Conservation (phyloP, 1,284 basidiomycete species). For the Rhodofomes roseus region DNA sequence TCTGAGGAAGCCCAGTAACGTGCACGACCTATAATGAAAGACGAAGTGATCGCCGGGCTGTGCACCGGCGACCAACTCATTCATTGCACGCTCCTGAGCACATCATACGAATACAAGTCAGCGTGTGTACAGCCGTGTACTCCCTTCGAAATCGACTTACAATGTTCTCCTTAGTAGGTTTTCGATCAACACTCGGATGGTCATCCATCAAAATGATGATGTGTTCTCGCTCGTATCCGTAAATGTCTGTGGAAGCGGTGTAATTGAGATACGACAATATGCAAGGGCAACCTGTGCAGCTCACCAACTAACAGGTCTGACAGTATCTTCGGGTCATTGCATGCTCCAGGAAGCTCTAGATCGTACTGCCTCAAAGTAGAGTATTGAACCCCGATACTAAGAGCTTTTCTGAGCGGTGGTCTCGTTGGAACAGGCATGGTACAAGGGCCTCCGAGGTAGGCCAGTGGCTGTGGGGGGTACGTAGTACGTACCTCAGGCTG, state of each 20-base stretch:
- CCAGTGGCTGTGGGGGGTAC: too few relatives aligned
- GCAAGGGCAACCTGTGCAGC: not conserved
- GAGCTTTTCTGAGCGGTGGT: conserved; percentile 11
- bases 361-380: not conserved
- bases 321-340: conserved; percentile 12
- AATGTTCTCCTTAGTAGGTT: conserved; percentile 21
- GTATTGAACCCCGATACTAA: conserved; percentile 17
- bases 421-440: conserved; percentile 2
- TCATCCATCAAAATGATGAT: conserved; percentile 20
- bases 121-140: too few relatives aligned
- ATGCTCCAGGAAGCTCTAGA: conserved; percentile 11
- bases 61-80: conserved; percentile 17
- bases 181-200: conserved; percentile 1
- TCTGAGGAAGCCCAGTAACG: not conserved
- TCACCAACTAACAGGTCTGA: conserved; percentile 11
- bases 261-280: not conserved
- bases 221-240: conserved; percentile 15
- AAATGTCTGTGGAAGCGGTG: conserved; percentile 7
- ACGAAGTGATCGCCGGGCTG: conserved; percentile 22
- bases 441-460: not conserved
- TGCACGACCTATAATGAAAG: conserved; percentile 19
- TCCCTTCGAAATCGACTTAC: conserved; percentile 12
- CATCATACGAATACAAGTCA: not conserved
- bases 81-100: conserved; percentile 17
- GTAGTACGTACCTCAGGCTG: not conserved